Conservation (phyloP, 768 basidiomycete species). For the Boletellus ananas region DNA sequence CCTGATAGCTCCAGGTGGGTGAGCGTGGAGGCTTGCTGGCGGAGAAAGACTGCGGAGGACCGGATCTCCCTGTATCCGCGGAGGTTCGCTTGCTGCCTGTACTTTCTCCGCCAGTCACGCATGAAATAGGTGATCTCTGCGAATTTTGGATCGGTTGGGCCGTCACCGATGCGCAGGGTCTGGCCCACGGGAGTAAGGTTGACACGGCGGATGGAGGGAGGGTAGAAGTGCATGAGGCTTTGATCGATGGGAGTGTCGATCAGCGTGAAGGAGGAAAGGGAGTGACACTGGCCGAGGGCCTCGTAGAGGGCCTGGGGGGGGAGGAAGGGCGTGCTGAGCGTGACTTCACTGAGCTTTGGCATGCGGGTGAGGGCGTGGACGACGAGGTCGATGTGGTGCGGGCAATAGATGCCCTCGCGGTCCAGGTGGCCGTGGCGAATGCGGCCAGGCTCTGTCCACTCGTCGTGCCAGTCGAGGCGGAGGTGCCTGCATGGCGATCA, state of each 20-base stretch:
- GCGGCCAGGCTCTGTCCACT: slow-evolving; percentile 35
- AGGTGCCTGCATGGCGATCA: slow-evolving; percentile 25
- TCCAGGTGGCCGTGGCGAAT: slow-evolving; percentile 31
- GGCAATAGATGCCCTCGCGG: slow-evolving; percentile 31
- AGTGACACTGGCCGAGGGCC: slow-evolving; percentile 25
- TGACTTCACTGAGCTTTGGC: slow-evolving; percentile 29
- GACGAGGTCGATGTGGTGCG: slow-evolving; percentile 25
- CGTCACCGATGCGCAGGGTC: slow-evolving; percentile 32
- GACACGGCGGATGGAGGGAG: slow-evolving; percentile 23
- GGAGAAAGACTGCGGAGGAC: slow-evolving; percentile 28
- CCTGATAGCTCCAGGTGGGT: slow-evolving; percentile 32
- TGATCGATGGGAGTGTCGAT: slow-evolving; percentile 36
- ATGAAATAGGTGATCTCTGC: slow-evolving; percentile 33
- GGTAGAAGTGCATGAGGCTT: slow-evolving; percentile 30
- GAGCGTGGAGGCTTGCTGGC: slow-evolving; percentile 27
- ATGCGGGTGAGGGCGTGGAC: slow-evolving; percentile 25
- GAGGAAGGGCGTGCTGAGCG: slow-evolving; percentile 31
- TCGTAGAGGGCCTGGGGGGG: slow-evolving; percentile 30
- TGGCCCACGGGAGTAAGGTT: slow-evolving; percentile 33
- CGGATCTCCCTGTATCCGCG: slow-evolving; percentile 30
- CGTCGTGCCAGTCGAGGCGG: slow-evolving; percentile 34
- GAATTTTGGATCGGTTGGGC: slow-evolving; percentile 31
- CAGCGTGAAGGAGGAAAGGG: slow-evolving; percentile 25
- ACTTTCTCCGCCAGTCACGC: slow-evolving; percentile 35
- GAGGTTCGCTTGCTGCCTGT: slow-evolving; percentile 29